Evolutionary conservation across 139 green algal species (phyloP).

Genomic region (Chlamydomonas applanata): DNA sequence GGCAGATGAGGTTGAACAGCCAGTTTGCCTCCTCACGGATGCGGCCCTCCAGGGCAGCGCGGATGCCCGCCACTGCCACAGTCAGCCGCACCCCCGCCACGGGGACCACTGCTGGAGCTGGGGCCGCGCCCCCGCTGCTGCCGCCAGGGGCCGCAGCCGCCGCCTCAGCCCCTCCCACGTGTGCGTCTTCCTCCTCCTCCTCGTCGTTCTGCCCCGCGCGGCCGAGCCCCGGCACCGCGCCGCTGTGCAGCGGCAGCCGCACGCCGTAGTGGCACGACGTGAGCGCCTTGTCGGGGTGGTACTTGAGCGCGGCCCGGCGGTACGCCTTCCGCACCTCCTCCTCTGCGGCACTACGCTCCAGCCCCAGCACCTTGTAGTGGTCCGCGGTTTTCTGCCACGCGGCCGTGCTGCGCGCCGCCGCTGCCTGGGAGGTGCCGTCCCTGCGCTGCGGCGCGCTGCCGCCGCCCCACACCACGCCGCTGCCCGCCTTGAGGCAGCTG

Average conservation of each 20-base stretch:
- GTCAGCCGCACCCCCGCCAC: background rate
- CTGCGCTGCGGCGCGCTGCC: background rate
- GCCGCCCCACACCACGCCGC: background rate
- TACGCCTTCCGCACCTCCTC: slow-evolving; percentile 43
- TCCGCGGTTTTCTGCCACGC: slow-evolving; percentile 49
- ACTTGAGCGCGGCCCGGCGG: slow-evolving; percentile 55
- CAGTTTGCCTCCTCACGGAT: slow-evolving; percentile 44
- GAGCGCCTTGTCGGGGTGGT: slow-evolving; percentile 69
- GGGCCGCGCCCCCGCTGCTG: background rate
- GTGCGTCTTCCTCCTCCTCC: background rate
- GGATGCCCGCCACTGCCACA: background rate
- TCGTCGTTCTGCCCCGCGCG: background rate
- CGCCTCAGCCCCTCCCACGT: too few relatives aligned
- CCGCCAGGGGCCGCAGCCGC: background rate
- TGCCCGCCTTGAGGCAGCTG: background rate
- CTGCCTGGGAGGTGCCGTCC: slow-evolving; percentile 12
- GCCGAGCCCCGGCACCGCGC: too few relatives aligned
- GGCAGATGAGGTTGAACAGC: slow-evolving; percentile 62
- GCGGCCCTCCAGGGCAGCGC: slow-evolving; percentile 16
- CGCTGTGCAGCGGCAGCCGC: slow-evolving; percentile 3
- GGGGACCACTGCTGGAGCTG: background rate
- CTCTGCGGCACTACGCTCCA: slow-evolving; percentile 24
- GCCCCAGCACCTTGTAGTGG: slow-evolving; percentile 65
- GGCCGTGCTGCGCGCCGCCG: slow-evolving; percentile 14
- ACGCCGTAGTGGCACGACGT: slow-evolving; percentile 25